These are phyloP conservation scores for Annulohypoxylon stygium DNA, from an alignment of 495 filamentous ascomycete genomes.

Conservation along the genomic window DNA sequence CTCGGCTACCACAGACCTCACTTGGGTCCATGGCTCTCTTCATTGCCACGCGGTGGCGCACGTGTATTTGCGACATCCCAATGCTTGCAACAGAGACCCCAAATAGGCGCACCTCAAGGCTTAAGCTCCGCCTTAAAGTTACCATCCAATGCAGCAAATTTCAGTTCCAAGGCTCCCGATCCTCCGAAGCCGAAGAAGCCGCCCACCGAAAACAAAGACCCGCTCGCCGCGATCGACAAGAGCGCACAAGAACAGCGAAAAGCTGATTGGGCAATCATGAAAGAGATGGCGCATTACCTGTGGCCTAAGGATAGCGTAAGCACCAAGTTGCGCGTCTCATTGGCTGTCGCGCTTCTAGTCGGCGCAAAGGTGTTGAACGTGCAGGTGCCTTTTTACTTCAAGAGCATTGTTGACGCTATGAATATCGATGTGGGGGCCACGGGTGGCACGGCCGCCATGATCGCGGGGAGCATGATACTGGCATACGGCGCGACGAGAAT, in stretches of 20 bases:
- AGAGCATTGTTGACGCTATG: slow-evolving; percentile 96
- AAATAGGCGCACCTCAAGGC: slow-evolving; percentile 3
- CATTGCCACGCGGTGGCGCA: slow-evolving; percentile 15
- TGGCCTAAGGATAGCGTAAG: slow-evolving; percentile 90
- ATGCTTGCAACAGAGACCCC: slow-evolving; percentile 18
- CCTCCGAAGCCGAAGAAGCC: slow-evolving; percentile 33
- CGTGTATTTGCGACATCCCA: slow-evolving; percentile 39
- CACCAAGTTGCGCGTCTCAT: slow-evolving; percentile 84
- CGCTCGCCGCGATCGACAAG: slow-evolving; percentile 62
- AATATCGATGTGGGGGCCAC: slow-evolving; percentile 89
- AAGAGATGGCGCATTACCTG: slow-evolving; percentile 95
- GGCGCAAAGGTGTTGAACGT: slow-evolving; percentile 97
- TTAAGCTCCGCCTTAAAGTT: not conserved
- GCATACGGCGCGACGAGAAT: slow-evolving; percentile 92
- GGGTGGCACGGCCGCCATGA: slow-evolving; percentile 87
- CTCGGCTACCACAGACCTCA: slow-evolving; percentile 35
- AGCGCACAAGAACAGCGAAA: slow-evolving; percentile 87
- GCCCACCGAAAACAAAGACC: slow-evolving; percentile 50
- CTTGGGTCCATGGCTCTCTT: slow-evolving; percentile 32
- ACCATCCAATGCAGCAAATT: slow-evolving; percentile 10
- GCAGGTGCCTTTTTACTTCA: slow-evolving; percentile 98
- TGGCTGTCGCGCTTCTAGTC: slow-evolving; percentile 83
- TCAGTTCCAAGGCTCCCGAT: slow-evolving; percentile 25
- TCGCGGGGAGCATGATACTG: slow-evolving; percentile 91
- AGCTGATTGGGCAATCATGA: slow-evolving; percentile 98